Conservation (phyloP, 306 rosid species). For the Trichosanthes cucumerina region DNA sequence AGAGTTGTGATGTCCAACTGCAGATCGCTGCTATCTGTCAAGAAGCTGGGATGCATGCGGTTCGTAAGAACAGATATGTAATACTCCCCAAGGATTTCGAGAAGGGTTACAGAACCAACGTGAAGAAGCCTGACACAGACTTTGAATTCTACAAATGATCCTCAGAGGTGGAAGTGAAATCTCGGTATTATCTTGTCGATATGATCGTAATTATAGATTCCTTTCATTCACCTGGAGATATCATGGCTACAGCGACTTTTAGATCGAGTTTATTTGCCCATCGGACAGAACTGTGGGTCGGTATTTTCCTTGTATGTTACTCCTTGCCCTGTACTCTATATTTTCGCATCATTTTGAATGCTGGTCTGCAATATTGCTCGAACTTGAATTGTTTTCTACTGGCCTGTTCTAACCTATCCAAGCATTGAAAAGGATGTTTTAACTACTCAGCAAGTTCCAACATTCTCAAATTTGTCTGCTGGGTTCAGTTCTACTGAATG, state of each 20-base stretch:
- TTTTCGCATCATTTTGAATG: not conserved
- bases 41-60: conserved; percentile 99
- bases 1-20: conserved; percentile 11
- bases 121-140: conserved; percentile 98
- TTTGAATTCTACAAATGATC: conserved; percentile 94
- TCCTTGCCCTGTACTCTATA: not conserved
- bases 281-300: not conserved
- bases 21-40: conserved; percentile 96
- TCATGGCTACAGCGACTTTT: not conserved
- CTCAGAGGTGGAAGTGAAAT: not conserved
- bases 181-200: not conserved
- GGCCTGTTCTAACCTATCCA: not conserved
- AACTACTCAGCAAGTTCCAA: not conserved
- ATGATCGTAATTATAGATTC: not conserved
- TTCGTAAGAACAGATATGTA: conserved; percentile 88
- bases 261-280: not conserved
- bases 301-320: not conserved
- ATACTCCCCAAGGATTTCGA: conserved; percentile 97
- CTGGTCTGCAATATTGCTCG: not conserved
- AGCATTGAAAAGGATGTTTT: not conserved
- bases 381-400: not conserved
- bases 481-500: not conserved
- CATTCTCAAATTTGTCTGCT: not conserved
- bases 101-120: conserved; percentile 92
- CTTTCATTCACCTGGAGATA: not conserved